These are phyloP conservation scores for Lanzia echinophila DNA, from an alignment of 2,329 filamentous ascomycete genomes.

Conservation along the genomic window DNA sequence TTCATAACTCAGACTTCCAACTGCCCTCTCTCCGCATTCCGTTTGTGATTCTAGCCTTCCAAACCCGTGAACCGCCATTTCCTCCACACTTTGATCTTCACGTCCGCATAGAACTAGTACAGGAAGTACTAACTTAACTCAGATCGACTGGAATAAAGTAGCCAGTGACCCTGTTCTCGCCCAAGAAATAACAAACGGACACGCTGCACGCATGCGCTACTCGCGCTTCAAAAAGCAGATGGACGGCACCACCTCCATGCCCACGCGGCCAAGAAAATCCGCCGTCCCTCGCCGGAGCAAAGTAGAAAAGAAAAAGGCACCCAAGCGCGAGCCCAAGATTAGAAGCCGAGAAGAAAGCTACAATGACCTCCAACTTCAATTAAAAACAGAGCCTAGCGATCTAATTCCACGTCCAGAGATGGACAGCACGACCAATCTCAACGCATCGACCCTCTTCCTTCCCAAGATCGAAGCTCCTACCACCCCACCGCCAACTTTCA, in stretches of 20 bases:
- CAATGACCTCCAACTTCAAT: not conserved
- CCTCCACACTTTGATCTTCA: not conserved
- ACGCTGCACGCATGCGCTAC: constrained; percentile 51
- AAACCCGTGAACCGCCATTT: too few relatives aligned
- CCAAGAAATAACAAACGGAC: constrained; percentile 47
- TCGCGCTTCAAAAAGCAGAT: constrained; percentile 47
- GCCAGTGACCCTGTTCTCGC: constrained; percentile 33
- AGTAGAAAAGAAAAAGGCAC: constrained; percentile 17
- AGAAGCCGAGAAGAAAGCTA: not conserved
- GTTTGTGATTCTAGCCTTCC: too few relatives aligned
- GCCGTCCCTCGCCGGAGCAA: constrained; percentile 14
- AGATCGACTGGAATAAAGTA: constrained; percentile 49
- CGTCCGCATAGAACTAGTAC: not conserved
- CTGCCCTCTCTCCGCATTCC: not conserved
- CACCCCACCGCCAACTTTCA: not conserved
- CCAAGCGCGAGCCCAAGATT: not conserved
- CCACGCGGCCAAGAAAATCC: constrained; percentile 12
- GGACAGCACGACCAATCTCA: too few relatives aligned
- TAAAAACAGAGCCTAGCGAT: not conserved
- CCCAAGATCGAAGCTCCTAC: too few relatives aligned
- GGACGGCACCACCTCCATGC: constrained; percentile 35
- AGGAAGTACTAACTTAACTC: constrained; percentile 6
- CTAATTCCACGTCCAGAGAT: too few relatives aligned
- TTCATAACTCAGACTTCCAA: not conserved
- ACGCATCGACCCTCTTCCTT: too few relatives aligned